phyloP scores from a whole-genome alignment of 768 basidiomycete genomes.

The Boletus reticuloceps region DNA sequence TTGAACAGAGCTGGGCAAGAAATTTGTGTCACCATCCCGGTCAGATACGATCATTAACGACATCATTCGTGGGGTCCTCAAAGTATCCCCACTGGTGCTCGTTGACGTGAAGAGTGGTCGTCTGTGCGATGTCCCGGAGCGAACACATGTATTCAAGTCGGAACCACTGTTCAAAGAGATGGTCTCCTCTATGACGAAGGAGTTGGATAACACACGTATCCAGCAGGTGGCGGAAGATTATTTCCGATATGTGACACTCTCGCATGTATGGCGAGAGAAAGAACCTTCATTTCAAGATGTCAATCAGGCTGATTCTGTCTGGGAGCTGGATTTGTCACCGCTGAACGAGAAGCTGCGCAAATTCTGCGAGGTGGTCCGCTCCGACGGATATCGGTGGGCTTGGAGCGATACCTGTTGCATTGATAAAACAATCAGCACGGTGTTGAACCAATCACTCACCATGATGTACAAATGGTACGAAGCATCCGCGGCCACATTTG shows the following conservation, averaged over 20 bases:
- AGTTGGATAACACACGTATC: conserved; percentile 2
- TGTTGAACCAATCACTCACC: conserved; percentile 6
- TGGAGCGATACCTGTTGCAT: conserved; percentile 15
- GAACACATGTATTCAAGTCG: neutral
- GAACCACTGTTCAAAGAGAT: neutral
- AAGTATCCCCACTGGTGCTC: neutral
- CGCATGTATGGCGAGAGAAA: conserved; percentile 10
- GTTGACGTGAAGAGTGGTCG: neutral
- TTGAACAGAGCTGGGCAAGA: neutral
- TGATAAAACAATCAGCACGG: conserved; percentile 5
- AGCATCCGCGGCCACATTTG: conserved; percentile 1
- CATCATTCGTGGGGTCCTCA: neutral
- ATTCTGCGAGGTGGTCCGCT: conserved; percentile 6
- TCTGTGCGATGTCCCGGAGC: neutral
- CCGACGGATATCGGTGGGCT: conserved; percentile 12
- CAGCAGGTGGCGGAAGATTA: neutral
- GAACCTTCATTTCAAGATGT: conserved; percentile 13
- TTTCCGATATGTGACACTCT: conserved; percentile 10
- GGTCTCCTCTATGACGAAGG: conserved; percentile 5
- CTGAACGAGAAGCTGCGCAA: conserved; percentile 2
- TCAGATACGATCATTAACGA: neutral
- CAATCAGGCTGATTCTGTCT: neutral
- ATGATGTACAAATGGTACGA: conserved; percentile 16
- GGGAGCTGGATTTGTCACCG: neutral
- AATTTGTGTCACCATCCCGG: neutral